Evolutionary conservation across 2,329 filamentous ascomycete genomes (phyloP), one percentile per base, ranked within the genome.

Genomic region (Fusarium agapanthi): DNA sequence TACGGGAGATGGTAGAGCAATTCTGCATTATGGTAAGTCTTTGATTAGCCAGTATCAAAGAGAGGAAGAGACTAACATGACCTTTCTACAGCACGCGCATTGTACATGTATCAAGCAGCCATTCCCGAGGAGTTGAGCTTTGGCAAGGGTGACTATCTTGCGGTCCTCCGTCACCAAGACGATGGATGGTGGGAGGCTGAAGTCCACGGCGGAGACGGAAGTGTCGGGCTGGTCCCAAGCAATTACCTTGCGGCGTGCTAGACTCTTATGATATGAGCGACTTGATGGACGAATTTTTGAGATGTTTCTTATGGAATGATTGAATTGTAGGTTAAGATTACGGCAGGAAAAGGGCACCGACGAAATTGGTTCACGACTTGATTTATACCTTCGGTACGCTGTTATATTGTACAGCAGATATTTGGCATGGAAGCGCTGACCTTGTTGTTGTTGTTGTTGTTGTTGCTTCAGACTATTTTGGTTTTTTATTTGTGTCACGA

Each of bases 181-280:
- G 96, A 99, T 79, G 96, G 96, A 26, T 99, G 96, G 96, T 99
- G 97, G 96, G 96, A 99, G 84, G 97, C 97, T 18, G 95, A 98
- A 81, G 90, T 98, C 44, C 93, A 95, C 50, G 91, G 91, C 30
- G 87, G 88, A 71, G 88, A 86, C 71, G 89, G 87, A 55, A 86
- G 83, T 55, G 80, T 87, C 65, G 90, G 90, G 68, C 84, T 92
- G 78, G 90, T 92, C 73, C 90, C 90, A 72, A 92, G 90, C 81
- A 92, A 92, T 79, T 92, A 92, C 76, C 84, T 92, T 67, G 87
- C 90, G 80, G 83, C 86, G 48, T 86, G 85, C 68, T 88, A 78
- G 79, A 66, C 68, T 40, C 55, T 47, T 41, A 67, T 53, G 45
- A 65, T 58, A 54, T 65, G 41, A 64, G 53, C 48, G 61, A 67